Evolutionary conservation across 805 yeast species (phyloP), one percentile per base, ranked within the genome.

Genomic region (Candida mattraensis): DNA sequence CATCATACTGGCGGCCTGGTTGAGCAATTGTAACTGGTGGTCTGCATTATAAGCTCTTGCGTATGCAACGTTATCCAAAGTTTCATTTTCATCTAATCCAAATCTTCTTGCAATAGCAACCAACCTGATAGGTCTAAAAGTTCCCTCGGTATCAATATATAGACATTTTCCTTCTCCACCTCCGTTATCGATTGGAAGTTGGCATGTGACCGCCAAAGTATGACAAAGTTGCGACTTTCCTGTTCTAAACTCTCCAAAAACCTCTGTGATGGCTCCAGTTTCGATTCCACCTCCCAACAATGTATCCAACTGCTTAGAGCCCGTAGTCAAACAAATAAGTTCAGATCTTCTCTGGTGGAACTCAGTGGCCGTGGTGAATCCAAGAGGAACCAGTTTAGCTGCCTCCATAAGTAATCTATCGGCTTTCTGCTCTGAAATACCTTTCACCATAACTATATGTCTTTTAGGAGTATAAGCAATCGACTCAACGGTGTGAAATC

Each of bases 111-210:
- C 96, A 47, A 93, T 88, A 0, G 95, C 81, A 7, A 86, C 84
- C 48, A 93, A 69, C 51, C 99, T 75, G 28, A 82, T 83, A 1
- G 98, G 97, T 57, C 99, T 74, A 60, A 93, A 93, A 2, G 99
- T 93, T 13, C 97, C 96, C 58, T 91, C 99, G 0, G 98, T 91
- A 56, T 93, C 99, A 42, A 93, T 89, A 58, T 86, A 93, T 37
- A 93, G 69, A 61, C 97, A 91, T 63, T 93, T 88, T 21, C 99
- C 99, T 66, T 93, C 99, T 33, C 96, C 99, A 42, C 99, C 99
- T 25, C 97, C 97, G 83, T 85, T 83, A 56, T 89, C 97, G 33
- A 91, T 77, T 4, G 98, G 98, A 37, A 93, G 69, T 62, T 91
- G 99, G 60, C 98, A 91, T 2, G 97, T 91, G 5, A 93, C 96